Evolutionary conservation across 805 yeast genomes (phyloP), one percentile per base, ranked within the genome.

Genomic region (Torulaspora quercuum): DNA sequence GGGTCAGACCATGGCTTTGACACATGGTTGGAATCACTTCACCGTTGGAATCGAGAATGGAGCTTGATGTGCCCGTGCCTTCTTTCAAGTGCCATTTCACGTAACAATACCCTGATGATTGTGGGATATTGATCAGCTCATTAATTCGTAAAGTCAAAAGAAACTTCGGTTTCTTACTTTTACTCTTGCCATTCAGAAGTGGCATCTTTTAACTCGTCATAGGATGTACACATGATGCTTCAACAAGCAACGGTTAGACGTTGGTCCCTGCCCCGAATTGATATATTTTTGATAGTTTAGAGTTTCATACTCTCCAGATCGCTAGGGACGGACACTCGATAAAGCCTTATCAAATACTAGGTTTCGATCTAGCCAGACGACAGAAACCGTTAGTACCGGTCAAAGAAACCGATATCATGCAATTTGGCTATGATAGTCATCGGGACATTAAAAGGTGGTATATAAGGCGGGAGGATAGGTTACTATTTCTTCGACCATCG

Each of bases 121-220:
- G 88, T 1, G 97, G 97, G 18, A 90, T 74, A 52, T 89, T 89
- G n/a, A 80, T 72, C 30, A 90, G 65, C 45, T 85, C 94, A 37
- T 75, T 72, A 31, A 88, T 70, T 11, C 70, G 59, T 18, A 86
- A 61, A 13, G 68, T 58, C 25, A 86, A 67, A 33, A 74, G 64
- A 59, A 85, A 89, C 60, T 76, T 77, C 6, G 86, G 83, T 41
- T 72, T 68, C 41, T 59, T 66, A 28, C 60, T 50, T 21, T 57
- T 61, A 14, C 49, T 52, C 30, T 48, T 48, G 21, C 44, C 35
- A 25, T 36, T 36, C 13, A 42, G 25, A 9, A 42, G 33, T 14
- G 45, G 42, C 45, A 42, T 41, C 17, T 17, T 36, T 10, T 18
- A 4, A 24, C n/a, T n/a, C n/a, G n/a, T n/a, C n/a, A n/a, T n/a